Conservation (phyloP, 805 yeast genomes). For the Kurtzmaniella cleridarum region DNA sequence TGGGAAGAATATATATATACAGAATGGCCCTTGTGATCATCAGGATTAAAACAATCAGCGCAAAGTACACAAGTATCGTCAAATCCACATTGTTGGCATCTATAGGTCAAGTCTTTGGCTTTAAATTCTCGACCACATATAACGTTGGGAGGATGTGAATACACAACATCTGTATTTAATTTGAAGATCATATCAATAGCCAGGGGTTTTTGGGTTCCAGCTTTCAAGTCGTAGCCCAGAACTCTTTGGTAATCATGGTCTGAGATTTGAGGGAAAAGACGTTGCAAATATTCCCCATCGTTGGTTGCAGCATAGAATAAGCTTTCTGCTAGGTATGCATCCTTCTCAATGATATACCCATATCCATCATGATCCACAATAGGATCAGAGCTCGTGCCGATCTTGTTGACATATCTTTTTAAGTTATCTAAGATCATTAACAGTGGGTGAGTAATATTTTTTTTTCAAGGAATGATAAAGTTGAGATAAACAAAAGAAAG, state of each 20-base stretch:
- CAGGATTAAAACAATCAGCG: constrained; percentile 62
- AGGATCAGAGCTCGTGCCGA: neutral
- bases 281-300: constrained; percentile 30
- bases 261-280: constrained; percentile 28
- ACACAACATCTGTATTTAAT: constrained; percentile 2
- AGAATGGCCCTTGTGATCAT: constrained; percentile 63
- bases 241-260: neutral
- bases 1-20: constrained; percentile 48
- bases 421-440: neutral
- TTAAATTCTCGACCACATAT: constrained; percentile 65
- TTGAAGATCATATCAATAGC: neutral
- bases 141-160: constrained; percentile 49
- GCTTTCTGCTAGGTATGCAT: constrained; percentile 5
- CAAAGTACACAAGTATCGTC: constrained; percentile 80
- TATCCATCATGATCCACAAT: neutral
- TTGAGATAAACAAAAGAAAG: too few species aligned
- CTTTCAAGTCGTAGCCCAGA: neutral
- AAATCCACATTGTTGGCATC: constrained; percentile 71
- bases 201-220: neutral
- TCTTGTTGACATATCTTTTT: constrained; percentile 1
- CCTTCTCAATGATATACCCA: neutral
- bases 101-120: constrained; percentile 59
- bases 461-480: too few species aligned
- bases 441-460: too few species aligned
- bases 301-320: constrained; percentile 29